Base-by-base conservation (phyloP, 2,329 filamentous ascomycete species). In the Ceratocystis colombiana region DNA sequence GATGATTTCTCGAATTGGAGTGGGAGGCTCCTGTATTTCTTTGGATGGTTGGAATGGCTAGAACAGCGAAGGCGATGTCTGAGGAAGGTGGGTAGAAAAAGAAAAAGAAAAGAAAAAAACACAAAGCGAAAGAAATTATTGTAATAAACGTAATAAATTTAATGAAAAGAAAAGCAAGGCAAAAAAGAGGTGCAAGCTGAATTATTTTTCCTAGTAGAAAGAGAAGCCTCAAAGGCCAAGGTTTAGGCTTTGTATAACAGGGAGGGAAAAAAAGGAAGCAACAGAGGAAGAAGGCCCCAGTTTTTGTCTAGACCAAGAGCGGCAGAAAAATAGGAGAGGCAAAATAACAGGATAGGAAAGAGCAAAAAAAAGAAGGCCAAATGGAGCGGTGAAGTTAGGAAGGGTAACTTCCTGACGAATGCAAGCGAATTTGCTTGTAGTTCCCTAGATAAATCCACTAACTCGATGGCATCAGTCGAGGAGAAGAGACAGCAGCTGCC, bases 281-380 rank as follows among this genome's bases (percentile, higher is more conserved):
- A 59, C 25, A 28, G 17, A 28, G 25, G 55, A 30, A 30, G 25
- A 22, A 37, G 22, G 55, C 28, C 17, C 30, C 30, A 59, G 55
- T 59, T 33, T 59, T 30, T 20, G 55, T n/a, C 55, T 59, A 59
- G 25, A 37, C 55, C 55, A 59, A 59, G 55, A 59, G 20, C 55
- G 55, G 55, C 55, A 59, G 55, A 37, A 59, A 59, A 59, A 53
- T 5, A 59, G 55, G 55, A 59, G 55, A 59, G 28, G 28, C 28
- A 59, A 59, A 30, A 28, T 25, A 25, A 30, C 17, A 25, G 50
- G 17, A 55, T 25, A 25, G 53, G 25, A 25, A 28, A 28, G n/a
- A 25, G 55, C 25, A 37, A 59, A 37, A 25, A 22, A 17, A 59
- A 30, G 55, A 37, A 33, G 15, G 7, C 28, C 15, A 20, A 37